Evolutionary conservation across 2,329 filamentous ascomycete species (phyloP), one percentile per base, ranked within the genome.

Genomic region (Periconia digitata): DNA sequence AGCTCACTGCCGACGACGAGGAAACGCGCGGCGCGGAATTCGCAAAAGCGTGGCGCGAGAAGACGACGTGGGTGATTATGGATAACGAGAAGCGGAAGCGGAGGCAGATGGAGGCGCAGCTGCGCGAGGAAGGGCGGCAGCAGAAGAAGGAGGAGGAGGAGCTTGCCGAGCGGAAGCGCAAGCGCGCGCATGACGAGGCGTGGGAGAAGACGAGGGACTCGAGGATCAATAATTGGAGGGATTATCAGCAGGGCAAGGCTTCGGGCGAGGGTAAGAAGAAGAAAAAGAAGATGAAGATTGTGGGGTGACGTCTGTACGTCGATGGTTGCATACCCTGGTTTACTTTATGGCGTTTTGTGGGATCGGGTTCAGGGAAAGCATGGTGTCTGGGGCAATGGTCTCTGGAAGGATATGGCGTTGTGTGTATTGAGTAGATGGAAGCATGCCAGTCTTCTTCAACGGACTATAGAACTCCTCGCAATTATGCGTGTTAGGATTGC

Each of bases 111-210:
- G 95, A 95, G 76, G 94, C 89, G 35, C 89, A 94, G 78, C 87
- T 99, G 86, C 90, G 95, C 73, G 94, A 99, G 72, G 92, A 99
- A 72, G 94, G 94, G 6, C 81, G 94, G 46, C 87, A 94, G 76
- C 86, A 95, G 80, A 84, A 85, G 67, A 88, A 87, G 69, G 85
- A 85, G 63, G 94, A 99, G 18, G 89, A 91, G 60, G 92, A 96
- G 74, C 53, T 88, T 8, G 90, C 92, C 29, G 76, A 76, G 62
- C 63, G 75, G 47, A 79, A 79, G 70, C 58, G 76, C 49, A 79
- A 79, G 82, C 81, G 94, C 51, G 91, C 97, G 67, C 90, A 94
- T 71, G 91, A 97, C 58, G 85, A 94, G 75, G 88, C 92, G 54
- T 99, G 94, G 94, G 94, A 99, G 77, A 85, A 89, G 65, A 95